These are phyloP conservation scores for Nitzschia sp. DNA, from an alignment of 108 stramenopile species.

Conservation along the genomic window DNA sequence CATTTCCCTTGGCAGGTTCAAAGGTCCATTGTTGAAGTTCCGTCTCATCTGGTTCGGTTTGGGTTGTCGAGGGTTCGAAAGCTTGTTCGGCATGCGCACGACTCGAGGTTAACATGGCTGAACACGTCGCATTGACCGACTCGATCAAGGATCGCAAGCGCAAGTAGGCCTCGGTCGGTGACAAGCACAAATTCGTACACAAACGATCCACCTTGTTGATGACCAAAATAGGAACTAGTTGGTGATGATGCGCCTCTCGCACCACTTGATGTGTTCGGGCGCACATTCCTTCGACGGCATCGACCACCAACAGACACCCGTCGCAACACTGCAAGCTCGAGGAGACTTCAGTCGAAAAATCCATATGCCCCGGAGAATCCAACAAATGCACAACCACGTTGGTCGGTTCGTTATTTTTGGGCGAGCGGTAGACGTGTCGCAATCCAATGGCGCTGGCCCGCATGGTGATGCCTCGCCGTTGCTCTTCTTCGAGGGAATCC, in stretches of 20 bases:
- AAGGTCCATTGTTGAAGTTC: constrained; percentile 86
- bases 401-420: constrained; percentile 15
- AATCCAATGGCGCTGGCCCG: constrained; percentile 89
- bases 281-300: constrained; percentile 95
- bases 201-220: constrained; percentile 95
- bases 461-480: constrained; percentile 99
- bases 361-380: constrained; percentile 98
- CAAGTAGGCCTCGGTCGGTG: constrained; percentile 87
- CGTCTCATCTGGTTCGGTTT: constrained; percentile 33
- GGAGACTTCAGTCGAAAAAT: constrained; percentile 94
- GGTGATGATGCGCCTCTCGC: constrained; percentile 89
- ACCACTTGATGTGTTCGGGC: constrained; percentile 95
- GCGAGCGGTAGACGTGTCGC: constrained; percentile 47
- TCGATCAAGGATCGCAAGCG: constrained; percentile 90
- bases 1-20: constrained; percentile 92
- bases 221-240: constrained; percentile 89
- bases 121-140: constrained; percentile 90
- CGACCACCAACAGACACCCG: constrained; percentile 92
- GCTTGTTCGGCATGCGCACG: constrained; percentile 28
- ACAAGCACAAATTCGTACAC: constrained; percentile 72
- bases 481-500: constrained; percentile 88
- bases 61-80: not conserved
- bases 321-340: constrained; percentile 93
- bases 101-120: constrained; percentile 67
- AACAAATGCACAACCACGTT: constrained; percentile 90